phyloP scores from a whole-genome alignment of 1,284 basidiomycete species.

The Lignosus rhinocerotis region DNA sequence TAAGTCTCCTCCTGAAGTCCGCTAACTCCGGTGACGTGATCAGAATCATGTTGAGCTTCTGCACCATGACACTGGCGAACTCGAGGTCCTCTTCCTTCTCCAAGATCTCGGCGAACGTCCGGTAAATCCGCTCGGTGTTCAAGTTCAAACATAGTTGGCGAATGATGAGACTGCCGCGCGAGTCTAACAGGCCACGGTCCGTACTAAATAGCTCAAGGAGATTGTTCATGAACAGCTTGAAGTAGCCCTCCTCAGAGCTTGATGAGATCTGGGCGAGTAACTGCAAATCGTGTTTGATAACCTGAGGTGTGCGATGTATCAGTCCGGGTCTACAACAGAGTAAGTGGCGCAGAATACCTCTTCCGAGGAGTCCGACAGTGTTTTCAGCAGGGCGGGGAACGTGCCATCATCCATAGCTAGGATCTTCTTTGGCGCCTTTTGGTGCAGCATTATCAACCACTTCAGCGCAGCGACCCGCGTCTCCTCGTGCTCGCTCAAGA shows the following conservation, averaged over 20 bases:
- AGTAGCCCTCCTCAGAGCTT: slow-evolving; percentile 92
- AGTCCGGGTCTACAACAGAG: neutral
- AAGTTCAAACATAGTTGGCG: slow-evolving; percentile 93
- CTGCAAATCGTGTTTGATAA: slow-evolving; percentile 95
- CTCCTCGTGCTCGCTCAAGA: slow-evolving; percentile 95
- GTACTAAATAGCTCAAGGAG: slow-evolving; percentile 95
- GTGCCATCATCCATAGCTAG: slow-evolving; percentile 96
- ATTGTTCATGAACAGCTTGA: slow-evolving; percentile 94
- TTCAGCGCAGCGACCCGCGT: slow-evolving; percentile 94
- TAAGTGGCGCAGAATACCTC: slow-evolving; percentile 52
- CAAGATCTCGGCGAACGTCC: slow-evolving; percentile 94
- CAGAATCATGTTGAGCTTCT: slow-evolving; percentile 95
- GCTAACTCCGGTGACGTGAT: slow-evolving; percentile 95
- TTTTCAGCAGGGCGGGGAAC: slow-evolving; percentile 94
- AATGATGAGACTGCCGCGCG: slow-evolving; percentile 93
- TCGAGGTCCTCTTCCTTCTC: slow-evolving; percentile 99
- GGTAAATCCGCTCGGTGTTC: slow-evolving; percentile 94
- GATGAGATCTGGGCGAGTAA: slow-evolving; percentile 96
- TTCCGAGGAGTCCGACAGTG: slow-evolving; percentile 94
- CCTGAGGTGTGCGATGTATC: slow-evolving; percentile 42
- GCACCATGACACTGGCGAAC: slow-evolving; percentile 96
- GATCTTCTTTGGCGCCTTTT: slow-evolving; percentile 97
- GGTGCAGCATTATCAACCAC: slow-evolving; percentile 98
- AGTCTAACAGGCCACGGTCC: slow-evolving; percentile 88
- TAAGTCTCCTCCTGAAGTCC: slow-evolving; percentile 91